These are phyloP conservation scores for Pleurotus platypus DNA, from an alignment of 768 basidiomycete species.

Conservation along the genomic window DNA sequence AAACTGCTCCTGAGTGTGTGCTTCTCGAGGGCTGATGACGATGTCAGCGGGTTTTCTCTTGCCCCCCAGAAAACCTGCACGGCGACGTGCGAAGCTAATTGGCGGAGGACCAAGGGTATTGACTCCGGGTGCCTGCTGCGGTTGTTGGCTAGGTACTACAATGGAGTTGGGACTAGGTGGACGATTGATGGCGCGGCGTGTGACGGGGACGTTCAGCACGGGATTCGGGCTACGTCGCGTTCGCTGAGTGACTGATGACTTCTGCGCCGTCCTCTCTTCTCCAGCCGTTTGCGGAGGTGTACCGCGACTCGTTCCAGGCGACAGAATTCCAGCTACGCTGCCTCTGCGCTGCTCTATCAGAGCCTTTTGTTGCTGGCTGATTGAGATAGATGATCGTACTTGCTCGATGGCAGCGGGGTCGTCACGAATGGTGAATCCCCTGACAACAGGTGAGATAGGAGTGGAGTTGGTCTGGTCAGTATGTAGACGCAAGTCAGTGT, in stretches of 20 bases:
- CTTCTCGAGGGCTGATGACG: slow-evolving; percentile 67
- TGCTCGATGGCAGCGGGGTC: slow-evolving; percentile 58
- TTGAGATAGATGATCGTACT: slow-evolving; percentile 55
- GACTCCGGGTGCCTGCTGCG: slow-evolving; percentile 15
- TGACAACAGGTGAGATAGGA: slow-evolving; percentile 64
- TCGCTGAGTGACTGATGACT: slow-evolving; percentile 19
- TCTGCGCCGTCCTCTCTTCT: slow-evolving; percentile 22
- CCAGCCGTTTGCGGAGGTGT: slow-evolving; percentile 26
- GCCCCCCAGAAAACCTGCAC: slow-evolving; percentile 54
- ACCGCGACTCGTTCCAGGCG: slow-evolving; percentile 24
- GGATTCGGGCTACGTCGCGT: slow-evolving; percentile 36
- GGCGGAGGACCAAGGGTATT: slow-evolving; percentile 63
- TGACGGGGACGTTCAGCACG: slow-evolving; percentile 13
- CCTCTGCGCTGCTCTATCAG: slow-evolving; percentile 68
- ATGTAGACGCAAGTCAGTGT: slow-evolving; percentile 43
- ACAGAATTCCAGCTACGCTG: slow-evolving; percentile 42
- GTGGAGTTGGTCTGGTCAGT: slow-evolving; percentile 45
- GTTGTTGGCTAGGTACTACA: slow-evolving; percentile 22
- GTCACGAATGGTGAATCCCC: slow-evolving; percentile 59
- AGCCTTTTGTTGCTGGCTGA: slow-evolving; percentile 71
- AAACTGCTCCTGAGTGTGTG: slow-evolving; percentile 48
- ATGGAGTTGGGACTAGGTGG: slow-evolving; percentile 30
- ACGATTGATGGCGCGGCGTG: slow-evolving; percentile 26
- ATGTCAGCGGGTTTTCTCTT: slow-evolving; percentile 80
- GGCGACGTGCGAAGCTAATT: slow-evolving; percentile 75